Evolutionary conservation across 2,329 filamentous ascomycete species (phyloP).

Genomic region (Didymella keratinophila): DNA sequence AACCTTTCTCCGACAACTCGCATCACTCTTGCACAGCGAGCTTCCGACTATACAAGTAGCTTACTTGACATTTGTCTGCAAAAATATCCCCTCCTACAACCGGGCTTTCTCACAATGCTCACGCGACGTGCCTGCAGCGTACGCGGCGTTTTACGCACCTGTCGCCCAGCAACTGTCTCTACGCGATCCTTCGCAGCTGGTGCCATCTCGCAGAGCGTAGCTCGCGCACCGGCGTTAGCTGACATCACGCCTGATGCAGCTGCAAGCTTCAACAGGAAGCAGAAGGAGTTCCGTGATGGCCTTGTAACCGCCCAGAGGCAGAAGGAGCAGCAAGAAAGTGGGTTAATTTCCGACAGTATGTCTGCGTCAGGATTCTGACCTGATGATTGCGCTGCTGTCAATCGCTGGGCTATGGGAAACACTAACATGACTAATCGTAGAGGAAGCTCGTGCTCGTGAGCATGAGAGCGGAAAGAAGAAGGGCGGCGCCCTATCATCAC

Average conservation of each 20-base stretch:
- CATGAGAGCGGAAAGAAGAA: slow-evolving; percentile 68
- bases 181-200: slow-evolving; percentile 43
- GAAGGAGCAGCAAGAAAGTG: slow-evolving; percentile 85
- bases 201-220: slow-evolving; percentile 35
- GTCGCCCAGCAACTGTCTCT: slow-evolving; percentile 23
- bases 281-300: slow-evolving; percentile 86
- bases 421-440: slow-evolving; percentile 58
- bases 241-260: slow-evolving; percentile 80
- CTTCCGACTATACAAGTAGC: background rate
- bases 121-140: slow-evolving; percentile 41
- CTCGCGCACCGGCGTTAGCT: slow-evolving; percentile 73
- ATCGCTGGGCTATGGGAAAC: slow-evolving; percentile 63
- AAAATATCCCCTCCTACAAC: background rate
- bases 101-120: slow-evolving; percentile 38
- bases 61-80: background rate
- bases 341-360: slow-evolving; percentile 60
- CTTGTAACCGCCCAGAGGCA: slow-evolving; percentile 77
- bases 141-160: slow-evolving; percentile 33
- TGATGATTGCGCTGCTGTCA: slow-evolving; percentile 19
- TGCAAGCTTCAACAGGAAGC: slow-evolving; percentile 79
- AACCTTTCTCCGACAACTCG: background rate
- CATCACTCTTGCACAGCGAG: background rate
- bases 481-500: slow-evolving; percentile 75
- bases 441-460: slow-evolving; percentile 66
- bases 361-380: slow-evolving; percentile 47